phyloP scores from a whole-genome alignment of 345 rosid genomes.

The Gossypioides kirkii region DNA sequence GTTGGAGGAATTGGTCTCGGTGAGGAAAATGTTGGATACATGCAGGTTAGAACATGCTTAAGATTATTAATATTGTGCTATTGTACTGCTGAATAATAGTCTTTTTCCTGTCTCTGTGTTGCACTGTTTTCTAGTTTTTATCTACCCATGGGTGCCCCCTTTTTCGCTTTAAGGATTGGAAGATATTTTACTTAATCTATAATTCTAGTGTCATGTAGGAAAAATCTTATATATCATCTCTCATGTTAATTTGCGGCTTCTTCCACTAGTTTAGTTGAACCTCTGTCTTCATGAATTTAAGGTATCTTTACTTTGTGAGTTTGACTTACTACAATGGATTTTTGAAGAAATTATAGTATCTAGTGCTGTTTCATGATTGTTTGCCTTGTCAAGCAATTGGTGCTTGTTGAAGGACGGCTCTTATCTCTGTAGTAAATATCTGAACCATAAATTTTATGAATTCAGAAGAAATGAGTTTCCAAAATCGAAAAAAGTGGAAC shows the following conservation, averaged over 20 bases:
- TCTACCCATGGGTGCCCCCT: not conserved
- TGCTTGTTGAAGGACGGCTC: not conserved
- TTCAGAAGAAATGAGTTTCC: not conserved
- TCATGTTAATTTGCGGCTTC: not conserved
- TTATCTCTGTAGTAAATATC: not conserved
- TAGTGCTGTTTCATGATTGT: not conserved
- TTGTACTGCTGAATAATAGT: not conserved
- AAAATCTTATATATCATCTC: not conserved
- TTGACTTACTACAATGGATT: not conserved
- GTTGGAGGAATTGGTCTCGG: conserved; percentile 88
- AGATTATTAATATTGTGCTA: not conserved
- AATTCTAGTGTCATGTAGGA: not conserved
- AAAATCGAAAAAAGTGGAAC: not conserved
- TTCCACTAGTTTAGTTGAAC: not conserved
- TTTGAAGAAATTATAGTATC: not conserved
- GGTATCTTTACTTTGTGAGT: not conserved
- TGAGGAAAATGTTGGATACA: conserved; percentile 85
- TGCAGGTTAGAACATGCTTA: conserved; percentile 64
- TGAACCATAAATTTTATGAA: not conserved
- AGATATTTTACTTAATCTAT: not conserved
- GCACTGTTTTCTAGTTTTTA: not conserved
- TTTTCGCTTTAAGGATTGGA: not conserved
- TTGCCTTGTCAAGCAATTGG: not conserved
- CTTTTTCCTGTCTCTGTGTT: not conserved
- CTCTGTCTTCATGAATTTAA: not conserved